Conservation (phyloP, 306 rosid genomes). For the Rosa lucieae region DNA sequence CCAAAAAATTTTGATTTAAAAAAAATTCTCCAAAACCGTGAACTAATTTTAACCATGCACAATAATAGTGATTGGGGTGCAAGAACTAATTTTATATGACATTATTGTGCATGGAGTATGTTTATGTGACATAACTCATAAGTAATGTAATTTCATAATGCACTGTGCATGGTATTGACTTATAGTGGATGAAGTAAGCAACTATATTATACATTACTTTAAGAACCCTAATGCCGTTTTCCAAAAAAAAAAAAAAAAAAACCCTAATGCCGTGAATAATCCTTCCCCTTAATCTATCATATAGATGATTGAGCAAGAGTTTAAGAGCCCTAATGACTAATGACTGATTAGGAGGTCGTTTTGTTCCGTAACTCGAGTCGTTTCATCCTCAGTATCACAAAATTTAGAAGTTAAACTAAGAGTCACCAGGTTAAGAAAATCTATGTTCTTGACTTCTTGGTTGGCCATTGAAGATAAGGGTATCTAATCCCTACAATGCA, state of each 20-base stretch:
- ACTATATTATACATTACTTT: not conserved
- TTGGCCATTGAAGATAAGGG: constrained; percentile 5
- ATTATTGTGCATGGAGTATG: not conserved
- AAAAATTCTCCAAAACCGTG: no score
- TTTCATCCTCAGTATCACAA: not conserved
- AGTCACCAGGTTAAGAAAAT: not conserved
- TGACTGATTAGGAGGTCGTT: not conserved
- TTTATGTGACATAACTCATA: not conserved
- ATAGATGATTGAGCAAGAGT: not conserved
- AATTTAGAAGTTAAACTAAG: not conserved
- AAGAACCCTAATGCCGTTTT: not conserved
- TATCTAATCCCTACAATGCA: not conserved
- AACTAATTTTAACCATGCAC: no score
- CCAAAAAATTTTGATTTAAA: no score
- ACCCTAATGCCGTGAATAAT: not conserved
- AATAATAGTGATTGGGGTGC: not conserved
- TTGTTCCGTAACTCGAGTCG: not conserved
- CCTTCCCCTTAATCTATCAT: not conserved
- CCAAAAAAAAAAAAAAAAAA: no score
- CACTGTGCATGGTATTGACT: not conserved
- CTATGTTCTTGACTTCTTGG: not conserved
- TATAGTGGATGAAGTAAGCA: not conserved
- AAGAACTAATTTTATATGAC: not conserved
- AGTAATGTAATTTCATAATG: not conserved
- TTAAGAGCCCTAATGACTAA: not conserved